A percentile compares a stretch with the other conserved stretches of the same genome.
Evolutionary conservation across 108 stramenopile species (phyloP).

Genomic region (Seminavis robusta): DNA sequence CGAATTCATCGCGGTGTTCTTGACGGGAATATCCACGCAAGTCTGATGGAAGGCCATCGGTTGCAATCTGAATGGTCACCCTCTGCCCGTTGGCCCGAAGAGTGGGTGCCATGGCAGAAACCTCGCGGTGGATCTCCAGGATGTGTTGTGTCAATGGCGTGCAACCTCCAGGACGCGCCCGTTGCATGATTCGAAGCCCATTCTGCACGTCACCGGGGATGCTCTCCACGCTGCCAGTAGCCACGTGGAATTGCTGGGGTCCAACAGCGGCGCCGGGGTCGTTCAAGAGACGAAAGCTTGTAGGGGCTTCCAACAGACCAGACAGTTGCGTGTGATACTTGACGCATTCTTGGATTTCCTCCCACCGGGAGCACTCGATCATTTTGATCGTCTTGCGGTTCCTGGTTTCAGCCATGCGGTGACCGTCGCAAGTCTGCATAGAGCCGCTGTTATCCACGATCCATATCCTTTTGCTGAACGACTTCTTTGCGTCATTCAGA

Average conservation of each 20-base stretch:
- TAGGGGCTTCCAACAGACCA: slow-evolving; percentile 42
- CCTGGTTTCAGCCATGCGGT: slow-evolving; percentile 43
- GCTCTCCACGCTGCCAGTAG: slow-evolving; percentile 34
- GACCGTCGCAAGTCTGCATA: slow-evolving; percentile 61
- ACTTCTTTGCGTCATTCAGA: slow-evolving; percentile 1
- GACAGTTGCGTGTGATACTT: slow-evolving; percentile 58
- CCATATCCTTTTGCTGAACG: slow-evolving; percentile 47
- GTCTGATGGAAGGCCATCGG: slow-evolving; percentile 57
- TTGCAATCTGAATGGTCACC: slow-evolving; percentile 49
- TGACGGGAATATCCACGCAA: slow-evolving; percentile 25
- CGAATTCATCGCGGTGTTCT: slow-evolving; percentile 23
- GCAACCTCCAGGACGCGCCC: slow-evolving; percentile 52
- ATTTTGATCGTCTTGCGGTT: slow-evolving; percentile 28
- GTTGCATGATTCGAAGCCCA: slow-evolving; percentile 46
- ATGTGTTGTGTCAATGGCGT: slow-evolving; percentile 77
- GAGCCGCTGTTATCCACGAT: slow-evolving; percentile 70
- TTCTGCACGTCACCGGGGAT: slow-evolving; percentile 39
- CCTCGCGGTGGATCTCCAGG: slow-evolving; percentile 46
- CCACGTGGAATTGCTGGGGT: slow-evolving; percentile 46
- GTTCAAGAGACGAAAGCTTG: slow-evolving; percentile 67
- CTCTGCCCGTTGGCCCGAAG: slow-evolving; percentile 30
- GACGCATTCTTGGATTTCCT: slow-evolving; percentile 53
- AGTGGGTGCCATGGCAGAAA: slow-evolving; percentile 31
- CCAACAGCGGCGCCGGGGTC: slow-evolving; percentile 43
- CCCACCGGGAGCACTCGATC: slow-evolving; percentile 63